These are phyloP conservation scores for Cornus controversa DNA, from an alignment of 148 eudicot genomes.

Conservation along the genomic window DNA sequence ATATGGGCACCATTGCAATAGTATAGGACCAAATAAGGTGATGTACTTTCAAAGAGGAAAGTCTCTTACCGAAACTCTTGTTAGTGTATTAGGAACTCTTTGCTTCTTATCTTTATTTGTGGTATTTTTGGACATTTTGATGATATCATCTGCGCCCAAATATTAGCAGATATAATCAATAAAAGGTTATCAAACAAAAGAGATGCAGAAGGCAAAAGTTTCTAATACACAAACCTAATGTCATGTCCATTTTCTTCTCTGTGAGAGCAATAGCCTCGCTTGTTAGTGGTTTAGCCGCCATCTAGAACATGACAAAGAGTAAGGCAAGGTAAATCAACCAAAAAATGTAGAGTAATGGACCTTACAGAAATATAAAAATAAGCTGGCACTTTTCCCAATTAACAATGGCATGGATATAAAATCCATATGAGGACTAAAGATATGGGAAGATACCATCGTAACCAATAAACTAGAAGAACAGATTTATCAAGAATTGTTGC, in stretches of 20 bases:
- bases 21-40: conserved; percentile 2
- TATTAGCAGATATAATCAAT: conserved; percentile 3
- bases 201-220: background rate
- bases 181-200: background rate
- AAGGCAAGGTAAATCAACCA: conserved; percentile 1
- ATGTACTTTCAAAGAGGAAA: conserved; percentile 2
- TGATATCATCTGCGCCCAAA: conserved; percentile 72
- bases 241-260: conserved; percentile 96
- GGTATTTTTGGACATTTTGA: conserved; percentile 79
- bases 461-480: no score
- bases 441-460: background rate
- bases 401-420: no score
- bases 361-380: background rate
- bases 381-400: background rate
- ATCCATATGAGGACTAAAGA: background rate
- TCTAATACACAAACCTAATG: conserved; percentile 49
- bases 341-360: background rate
- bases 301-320: conserved; percentile 35
- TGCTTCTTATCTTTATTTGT: conserved; percentile 53
- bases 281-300: conserved; percentile 74
- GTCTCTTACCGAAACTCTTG: conserved; percentile 57
- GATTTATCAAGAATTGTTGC: no score
- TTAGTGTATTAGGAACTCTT: no score
- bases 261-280: conserved; percentile 79
- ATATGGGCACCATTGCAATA: conserved; percentile 2